Conservation (phyloP, 2,329 filamentous ascomycete species). For the Bimuria novae-zelandiae region DNA sequence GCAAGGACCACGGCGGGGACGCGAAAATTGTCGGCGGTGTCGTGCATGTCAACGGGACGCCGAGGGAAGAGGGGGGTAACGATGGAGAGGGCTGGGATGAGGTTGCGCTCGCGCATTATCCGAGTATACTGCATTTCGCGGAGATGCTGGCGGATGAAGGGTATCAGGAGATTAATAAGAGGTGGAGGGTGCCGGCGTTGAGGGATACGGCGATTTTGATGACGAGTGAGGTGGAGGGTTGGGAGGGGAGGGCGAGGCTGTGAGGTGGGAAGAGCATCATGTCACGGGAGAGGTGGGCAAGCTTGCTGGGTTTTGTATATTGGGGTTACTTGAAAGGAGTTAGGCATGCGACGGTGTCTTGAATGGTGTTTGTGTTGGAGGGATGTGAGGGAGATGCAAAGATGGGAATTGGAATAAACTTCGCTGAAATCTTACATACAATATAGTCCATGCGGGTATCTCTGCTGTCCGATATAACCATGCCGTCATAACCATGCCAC, state of each 20-base stretch:
- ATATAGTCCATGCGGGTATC: neutral
- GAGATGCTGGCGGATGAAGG: conserved; percentile 64
- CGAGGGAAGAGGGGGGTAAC: conserved; percentile 20
- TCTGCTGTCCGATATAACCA: too few species aligned
- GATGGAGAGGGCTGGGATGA: conserved; percentile 60
- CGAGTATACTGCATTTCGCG: conserved; percentile 64
- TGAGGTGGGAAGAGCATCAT: neutral
- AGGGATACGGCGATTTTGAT: conserved; percentile 59
- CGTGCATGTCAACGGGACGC: conserved; percentile 3
- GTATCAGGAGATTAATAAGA: conserved; percentile 63
- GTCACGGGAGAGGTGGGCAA: neutral
- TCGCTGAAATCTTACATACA: too few species aligned
- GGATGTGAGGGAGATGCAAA: too few species aligned
- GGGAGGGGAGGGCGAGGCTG: conserved; percentile 4
- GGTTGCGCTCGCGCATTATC: conserved; percentile 68
- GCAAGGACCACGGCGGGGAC: conserved; percentile 58
- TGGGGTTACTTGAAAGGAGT: too few species aligned
- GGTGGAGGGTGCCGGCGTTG: conserved; percentile 56
- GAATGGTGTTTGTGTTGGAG: too few species aligned
- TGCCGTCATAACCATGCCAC: too few species aligned
- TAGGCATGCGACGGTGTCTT: too few species aligned
- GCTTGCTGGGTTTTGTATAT: neutral
- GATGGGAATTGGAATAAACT: too few species aligned
- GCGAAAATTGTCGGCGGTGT: conserved; percentile 63
- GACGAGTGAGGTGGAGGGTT: conserved; percentile 55